phyloP scores from a whole-genome alignment of 768 basidiomycete species.

The Trametes maxima region DNA sequence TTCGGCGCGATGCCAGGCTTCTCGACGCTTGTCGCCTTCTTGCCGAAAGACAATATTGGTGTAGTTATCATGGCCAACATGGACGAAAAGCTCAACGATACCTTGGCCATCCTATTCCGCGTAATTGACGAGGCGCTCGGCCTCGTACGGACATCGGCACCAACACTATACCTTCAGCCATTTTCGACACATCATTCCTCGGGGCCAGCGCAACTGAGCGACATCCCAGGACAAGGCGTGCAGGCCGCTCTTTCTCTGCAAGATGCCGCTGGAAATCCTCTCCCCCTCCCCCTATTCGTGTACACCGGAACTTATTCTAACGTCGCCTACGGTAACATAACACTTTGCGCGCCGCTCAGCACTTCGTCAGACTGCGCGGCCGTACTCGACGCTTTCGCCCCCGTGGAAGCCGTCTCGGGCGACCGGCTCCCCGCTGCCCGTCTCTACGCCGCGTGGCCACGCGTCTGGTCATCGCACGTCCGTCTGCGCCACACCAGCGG shows the following conservation, averaged over 20 bases:
- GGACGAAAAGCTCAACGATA: constrained; percentile 8
- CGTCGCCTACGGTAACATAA: constrained; percentile 27
- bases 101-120: constrained; percentile 1
- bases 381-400: constrained; percentile 17
- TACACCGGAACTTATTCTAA: constrained; percentile 24
- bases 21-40: constrained; percentile 35
- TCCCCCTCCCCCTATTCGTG: constrained; percentile 4
- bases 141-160: neutral
- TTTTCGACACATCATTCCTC: neutral
- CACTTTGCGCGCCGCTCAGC: constrained; percentile 24
- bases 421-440: neutral
- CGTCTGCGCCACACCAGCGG: constrained; percentile 28
- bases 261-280: neutral
- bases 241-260: too few species aligned
- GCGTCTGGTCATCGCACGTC: constrained; percentile 39
- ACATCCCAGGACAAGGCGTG: too few species aligned
- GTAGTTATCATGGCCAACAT: constrained; percentile 31
- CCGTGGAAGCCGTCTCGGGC: constrained; percentile 1
- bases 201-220: too few species aligned
- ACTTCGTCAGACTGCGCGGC: constrained; percentile 16
- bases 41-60: constrained; percentile 41
- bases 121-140: constrained; percentile 4
- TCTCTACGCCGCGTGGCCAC: constrained; percentile 17
- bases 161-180: neutral
- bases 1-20: constrained; percentile 40